These are phyloP conservation scores for Teunomyces tritomae DNA, from an alignment of 805 yeast species.

Conservation along the genomic window DNA sequence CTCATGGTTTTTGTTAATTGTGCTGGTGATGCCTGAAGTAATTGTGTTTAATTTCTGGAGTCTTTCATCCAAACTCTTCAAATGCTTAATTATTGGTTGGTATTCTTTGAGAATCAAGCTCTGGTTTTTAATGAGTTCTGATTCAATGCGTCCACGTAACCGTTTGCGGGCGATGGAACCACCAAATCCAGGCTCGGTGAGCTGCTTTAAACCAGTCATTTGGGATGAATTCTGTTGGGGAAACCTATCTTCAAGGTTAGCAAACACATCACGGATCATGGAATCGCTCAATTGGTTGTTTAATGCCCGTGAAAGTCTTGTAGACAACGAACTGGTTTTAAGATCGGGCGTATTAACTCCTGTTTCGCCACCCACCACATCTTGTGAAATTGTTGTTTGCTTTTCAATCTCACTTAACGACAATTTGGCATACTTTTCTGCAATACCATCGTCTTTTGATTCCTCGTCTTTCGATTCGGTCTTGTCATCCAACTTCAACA, in stretches of 20 bases:
- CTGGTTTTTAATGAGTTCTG: slow-evolving; percentile 57
- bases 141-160: slow-evolving; percentile 58
- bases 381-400: slow-evolving; percentile 1
- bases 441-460: slow-evolving; percentile 20
- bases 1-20: slow-evolving; percentile 29
- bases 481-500: slow-evolving; percentile 24
- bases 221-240: slow-evolving; percentile 22
- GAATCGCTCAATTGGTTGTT: slow-evolving; percentile 39
- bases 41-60: slow-evolving; percentile 18
- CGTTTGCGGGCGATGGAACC: slow-evolving; percentile 64
- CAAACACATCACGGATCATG: slow-evolving; percentile 31
- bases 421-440: slow-evolving; percentile 48
- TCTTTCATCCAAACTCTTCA: slow-evolving; percentile 19
- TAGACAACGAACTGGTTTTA: slow-evolving; percentile 23
- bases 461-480: slow-evolving; percentile 8
- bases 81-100: slow-evolving; percentile 26
- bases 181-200: slow-evolving; percentile 47
- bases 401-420: slow-evolving; percentile 40
- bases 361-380: not conserved
- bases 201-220: slow-evolving; percentile 19
- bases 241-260: slow-evolving; percentile 25
- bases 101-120: slow-evolving; percentile 31
- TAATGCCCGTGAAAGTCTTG: slow-evolving; percentile 50
- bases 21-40: slow-evolving; percentile 35
- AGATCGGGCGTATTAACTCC: not conserved